These are phyloP conservation scores for Lodderomyces oxycetoniae DNA, from an alignment of 1,139 yeast genomes.

Conservation along the genomic window DNA sequence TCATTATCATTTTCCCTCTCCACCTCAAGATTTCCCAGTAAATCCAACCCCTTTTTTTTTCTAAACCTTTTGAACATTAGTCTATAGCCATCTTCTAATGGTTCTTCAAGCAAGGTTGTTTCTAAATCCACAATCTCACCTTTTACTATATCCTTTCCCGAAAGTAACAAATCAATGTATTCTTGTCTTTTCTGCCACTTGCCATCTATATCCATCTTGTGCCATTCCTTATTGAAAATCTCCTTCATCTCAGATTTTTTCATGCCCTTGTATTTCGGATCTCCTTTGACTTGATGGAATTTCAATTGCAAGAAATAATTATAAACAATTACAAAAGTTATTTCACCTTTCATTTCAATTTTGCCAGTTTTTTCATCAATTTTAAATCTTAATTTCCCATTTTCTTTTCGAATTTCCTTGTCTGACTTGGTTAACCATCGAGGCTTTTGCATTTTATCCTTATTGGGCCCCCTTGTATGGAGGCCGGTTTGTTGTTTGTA, in stretches of 20 bases:
- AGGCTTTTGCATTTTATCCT: too few relatives aligned
- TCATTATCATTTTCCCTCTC: too few relatives aligned
- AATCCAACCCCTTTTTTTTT: too few relatives aligned
- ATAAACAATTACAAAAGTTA: slow-evolving; percentile 1
- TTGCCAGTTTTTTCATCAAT: not conserved
- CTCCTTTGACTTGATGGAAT: not conserved
- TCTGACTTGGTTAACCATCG: too few relatives aligned
- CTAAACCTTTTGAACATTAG: too few relatives aligned
- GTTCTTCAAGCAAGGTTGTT: slow-evolving; percentile 1
- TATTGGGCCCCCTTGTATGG: too few relatives aligned
- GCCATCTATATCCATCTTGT: slow-evolving; percentile 19
- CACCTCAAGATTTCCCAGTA: too few relatives aligned
- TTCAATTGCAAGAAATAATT: not conserved
- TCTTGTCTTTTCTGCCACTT: slow-evolving; percentile 24
- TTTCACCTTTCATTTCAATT: slow-evolving; percentile 1
- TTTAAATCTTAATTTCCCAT: slow-evolving; percentile 3
- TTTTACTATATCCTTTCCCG: slow-evolving; percentile 27
- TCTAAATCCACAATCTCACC: slow-evolving; percentile 25
- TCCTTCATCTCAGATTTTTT: not conserved
- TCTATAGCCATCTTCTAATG: slow-evolving; percentile 5
- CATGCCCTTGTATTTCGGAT: not conserved
- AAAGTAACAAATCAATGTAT: slow-evolving; percentile 22
- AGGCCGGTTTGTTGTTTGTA: too few relatives aligned
- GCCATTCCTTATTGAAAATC: slow-evolving; percentile 19
- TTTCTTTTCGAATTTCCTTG: too few relatives aligned